Base-by-base conservation (phyloP, 345 rosid species). In the Draba incana region DNA sequence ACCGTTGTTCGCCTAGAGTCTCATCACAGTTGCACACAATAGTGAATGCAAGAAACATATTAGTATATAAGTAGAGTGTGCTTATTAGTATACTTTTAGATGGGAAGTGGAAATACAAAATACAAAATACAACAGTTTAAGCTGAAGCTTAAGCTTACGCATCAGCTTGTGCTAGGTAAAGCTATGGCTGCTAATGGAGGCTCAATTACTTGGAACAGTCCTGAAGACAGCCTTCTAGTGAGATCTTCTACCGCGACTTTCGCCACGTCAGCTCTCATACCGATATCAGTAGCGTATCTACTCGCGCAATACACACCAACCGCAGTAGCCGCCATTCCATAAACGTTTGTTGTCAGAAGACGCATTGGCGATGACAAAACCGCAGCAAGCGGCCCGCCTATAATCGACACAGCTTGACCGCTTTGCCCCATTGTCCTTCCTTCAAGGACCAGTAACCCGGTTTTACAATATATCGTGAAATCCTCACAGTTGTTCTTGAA, bases 401-500 rank as follows among this genome's bases (percentile, higher is more conserved):
- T 77, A 16, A 84, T 84, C 3, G 97, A 91, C 28, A 76, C 87
- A 0, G 94, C 87, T 54, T 88, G 98, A 53, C 98, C 97, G 10
- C 98, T 92, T 77, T 86, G 96, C 37, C 95, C 95, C 69, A 87
- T 80, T 47, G 85, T 71, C 49, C 78, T 71, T 64, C 86, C 83
- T 23, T 77, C 81, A 41, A 86, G 52, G 48, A 91, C 86, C 9
- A 91, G 84, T 24, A 88, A 79, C 10, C 95, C 96, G 0, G 95
- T 90, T 75, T 87, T 90, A 80, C 95, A 94, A 63, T 94, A 88
- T 43, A 88, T 85, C 0, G 99, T 80, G 8, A 88, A 87, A 57
- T 94, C 91, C 77, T 91, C 96, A 24, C 96, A 84, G 76, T 85
- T 91, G 80, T 91, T 91, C 77, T 88, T 89, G 77, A 89, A 87